Base-by-base conservation (phyloP, 1,139 yeast genomes). In the Yamadazyma kanchanaburiensis region DNA sequence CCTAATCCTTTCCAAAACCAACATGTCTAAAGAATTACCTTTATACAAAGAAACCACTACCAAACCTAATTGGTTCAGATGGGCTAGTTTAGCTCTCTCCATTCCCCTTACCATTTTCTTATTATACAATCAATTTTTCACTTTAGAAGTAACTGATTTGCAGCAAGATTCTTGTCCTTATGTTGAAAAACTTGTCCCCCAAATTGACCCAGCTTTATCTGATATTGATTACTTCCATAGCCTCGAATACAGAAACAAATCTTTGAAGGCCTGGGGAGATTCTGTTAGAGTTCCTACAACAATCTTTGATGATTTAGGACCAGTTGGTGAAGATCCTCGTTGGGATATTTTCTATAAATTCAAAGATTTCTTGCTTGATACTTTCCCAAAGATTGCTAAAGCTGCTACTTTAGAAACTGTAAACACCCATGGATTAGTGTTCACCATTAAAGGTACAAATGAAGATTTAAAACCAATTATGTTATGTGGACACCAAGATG, bases 401-500 rank as follows among this genome's bases (percentile, higher is more conserved):
- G 46, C 64, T 14, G 54, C 79, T 34, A 60, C 64, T 30, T 60
- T 78, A 21, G 78, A 76, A 27, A 64, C 60, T 21, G 77, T 84
- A 30, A 84, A 85, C 48, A 69, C 76, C 21, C 72, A 77, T 39
- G 91, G 89, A 1, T 59, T 85, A 35, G 69, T 85, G 12, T 77
- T 67, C 48, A 70, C 79, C 16, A 80, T 86, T 81, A 58, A 73
- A 40, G 94, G 94, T 13, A 48, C 72, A 0, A 58, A 77, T 35
- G 25, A 51, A 5, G 37, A 47, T 3, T 60, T 80, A 44, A 77
- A 80, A 50, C 95, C 95, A 5, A 42, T 80, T 10, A 50, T 85
- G 53, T 59, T 84, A 25, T 71, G 80, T 55, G 88, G 91, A 3
- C 95, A 86, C 53, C 86, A 79, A 51, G 95, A 85, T 49, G 85